Evolutionary conservation across 2,329 filamentous ascomycete genomes (phyloP).

Genomic region (Calonectria hawksworthii): DNA sequence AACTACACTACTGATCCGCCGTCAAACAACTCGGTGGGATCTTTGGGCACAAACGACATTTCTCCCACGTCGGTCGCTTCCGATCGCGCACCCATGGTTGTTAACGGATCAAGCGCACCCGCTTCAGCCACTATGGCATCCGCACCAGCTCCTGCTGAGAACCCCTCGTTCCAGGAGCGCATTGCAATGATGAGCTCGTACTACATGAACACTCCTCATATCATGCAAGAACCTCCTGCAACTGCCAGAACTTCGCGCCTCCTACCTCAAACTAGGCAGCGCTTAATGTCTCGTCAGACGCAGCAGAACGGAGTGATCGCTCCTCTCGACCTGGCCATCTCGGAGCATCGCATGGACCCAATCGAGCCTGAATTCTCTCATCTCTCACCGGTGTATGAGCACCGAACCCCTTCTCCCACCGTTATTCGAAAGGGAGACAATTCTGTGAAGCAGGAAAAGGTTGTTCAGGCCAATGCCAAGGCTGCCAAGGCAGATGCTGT

Average conservation of each 20-base stretch:
- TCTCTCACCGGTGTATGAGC: constrained; percentile 82
- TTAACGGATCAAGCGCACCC: constrained; percentile 51
- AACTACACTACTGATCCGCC: constrained; percentile 33
- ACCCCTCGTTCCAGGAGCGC: constrained; percentile 58
- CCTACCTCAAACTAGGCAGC: constrained; percentile 53
- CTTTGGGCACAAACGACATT: constrained; percentile 19
- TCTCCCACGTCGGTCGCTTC: constrained; percentile 34
- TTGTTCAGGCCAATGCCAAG: constrained; percentile 38
- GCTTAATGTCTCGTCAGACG: constrained; percentile 56
- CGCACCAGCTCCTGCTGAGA: constrained; percentile 46
- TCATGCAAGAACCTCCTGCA: constrained; percentile 49
- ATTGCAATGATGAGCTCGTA: constrained; percentile 56
- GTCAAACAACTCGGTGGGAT: constrained; percentile 13
- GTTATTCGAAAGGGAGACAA: constrained; percentile 67
- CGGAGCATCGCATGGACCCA: constrained; percentile 57
- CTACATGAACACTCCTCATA: constrained; percentile 45
- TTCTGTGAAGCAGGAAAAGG: constrained; percentile 45
- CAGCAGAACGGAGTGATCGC: constrained; percentile 67
- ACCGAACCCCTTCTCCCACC: constrained; percentile 78
- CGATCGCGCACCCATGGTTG: constrained; percentile 50
- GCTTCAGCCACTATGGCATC: constrained; percentile 31
- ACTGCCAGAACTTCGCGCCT: constrained; percentile 47
- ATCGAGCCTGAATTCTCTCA: constrained; percentile 59
- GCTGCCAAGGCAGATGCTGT: constrained; percentile 32
- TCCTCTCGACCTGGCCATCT: constrained; percentile 68